These are phyloP conservation scores for Bonia amplexicaulis DNA, from an alignment of 176 grass and related monocot species.

Conservation along the genomic window DNA sequence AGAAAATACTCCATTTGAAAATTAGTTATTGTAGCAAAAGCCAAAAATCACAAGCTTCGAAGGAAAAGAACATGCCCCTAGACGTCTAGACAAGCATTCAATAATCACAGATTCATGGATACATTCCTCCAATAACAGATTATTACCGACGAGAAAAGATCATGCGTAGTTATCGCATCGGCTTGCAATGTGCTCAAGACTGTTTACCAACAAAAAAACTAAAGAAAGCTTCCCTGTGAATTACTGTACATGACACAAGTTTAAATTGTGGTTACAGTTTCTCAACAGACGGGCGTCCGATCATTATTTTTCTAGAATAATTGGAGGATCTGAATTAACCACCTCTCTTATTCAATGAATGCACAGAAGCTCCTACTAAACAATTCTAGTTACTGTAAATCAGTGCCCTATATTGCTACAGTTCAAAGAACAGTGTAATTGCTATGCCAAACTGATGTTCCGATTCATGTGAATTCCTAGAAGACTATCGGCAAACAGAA, in stretches of 20 bases:
- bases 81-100: constrained; percentile 6
- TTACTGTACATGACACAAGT: not conserved
- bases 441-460: constrained; percentile 1
- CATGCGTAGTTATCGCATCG: constrained; percentile 24
- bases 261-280: constrained; percentile 4
- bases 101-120: constrained; percentile 1
- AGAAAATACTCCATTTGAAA: too few species aligned
- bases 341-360: not conserved
- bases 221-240: not conserved
- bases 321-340: not conserved
- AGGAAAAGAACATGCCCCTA: too few species aligned
- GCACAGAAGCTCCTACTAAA: not conserved
- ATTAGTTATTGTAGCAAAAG: too few species aligned
- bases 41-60: too few species aligned
- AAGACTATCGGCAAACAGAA: not conserved
- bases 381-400: not conserved
- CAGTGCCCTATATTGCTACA: not conserved
- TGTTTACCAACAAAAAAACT: not conserved
- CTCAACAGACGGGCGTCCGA: not conserved
- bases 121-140: constrained; percentile 4
- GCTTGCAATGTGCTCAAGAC: constrained; percentile 16
- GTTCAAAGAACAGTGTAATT: not conserved
- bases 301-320: not conserved
- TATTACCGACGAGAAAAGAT: constrained; percentile 22
- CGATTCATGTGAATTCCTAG: constrained; percentile 14